phyloP scores from a whole-genome alignment of 768 basidiomycete genomes.

The Kwoniella dendrophila region DNA sequence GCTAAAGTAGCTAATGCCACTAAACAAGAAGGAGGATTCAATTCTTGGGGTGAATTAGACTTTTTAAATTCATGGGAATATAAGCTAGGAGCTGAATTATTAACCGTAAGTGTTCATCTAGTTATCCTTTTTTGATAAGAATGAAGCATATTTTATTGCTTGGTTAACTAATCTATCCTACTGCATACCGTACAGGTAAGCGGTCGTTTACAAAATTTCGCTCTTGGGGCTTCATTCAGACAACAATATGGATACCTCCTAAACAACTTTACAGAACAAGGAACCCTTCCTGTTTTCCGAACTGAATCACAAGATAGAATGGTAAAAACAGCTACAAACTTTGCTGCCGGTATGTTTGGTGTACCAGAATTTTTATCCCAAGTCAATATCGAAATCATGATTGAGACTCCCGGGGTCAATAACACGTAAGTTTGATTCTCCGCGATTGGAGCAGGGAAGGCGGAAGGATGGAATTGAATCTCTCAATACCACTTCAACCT shows the following conservation, averaged over 20 bases:
- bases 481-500: too few relatives aligned
- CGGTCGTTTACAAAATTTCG: conserved; percentile 52
- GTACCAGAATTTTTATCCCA: conserved; percentile 59
- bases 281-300: conserved; percentile 61
- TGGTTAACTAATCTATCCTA: too few relatives aligned
- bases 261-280: conserved; percentile 48
- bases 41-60: conserved; percentile 34
- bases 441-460: neutral
- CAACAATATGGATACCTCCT: conserved; percentile 45
- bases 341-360: conserved; percentile 63
- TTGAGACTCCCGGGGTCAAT: conserved; percentile 51
- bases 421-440: conserved; percentile 23
- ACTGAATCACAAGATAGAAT: conserved; percentile 64
- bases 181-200: too few relatives aligned
- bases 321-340: conserved; percentile 63
- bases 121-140: too few relatives aligned
- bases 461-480: too few relatives aligned
- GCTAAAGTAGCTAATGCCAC: conserved; percentile 47
- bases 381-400: conserved; percentile 50
- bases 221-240: conserved; percentile 45
- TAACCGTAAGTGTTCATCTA: too few relatives aligned
- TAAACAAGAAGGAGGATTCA: conserved; percentile 18
- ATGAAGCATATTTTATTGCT: too few relatives aligned
- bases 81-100: conserved; percentile 44
- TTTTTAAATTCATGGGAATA: conserved; percentile 51